Base-by-base conservation (phyloP, 176 grass and related monocot genomes). In the Rhipidocladum racemiflorum region DNA sequence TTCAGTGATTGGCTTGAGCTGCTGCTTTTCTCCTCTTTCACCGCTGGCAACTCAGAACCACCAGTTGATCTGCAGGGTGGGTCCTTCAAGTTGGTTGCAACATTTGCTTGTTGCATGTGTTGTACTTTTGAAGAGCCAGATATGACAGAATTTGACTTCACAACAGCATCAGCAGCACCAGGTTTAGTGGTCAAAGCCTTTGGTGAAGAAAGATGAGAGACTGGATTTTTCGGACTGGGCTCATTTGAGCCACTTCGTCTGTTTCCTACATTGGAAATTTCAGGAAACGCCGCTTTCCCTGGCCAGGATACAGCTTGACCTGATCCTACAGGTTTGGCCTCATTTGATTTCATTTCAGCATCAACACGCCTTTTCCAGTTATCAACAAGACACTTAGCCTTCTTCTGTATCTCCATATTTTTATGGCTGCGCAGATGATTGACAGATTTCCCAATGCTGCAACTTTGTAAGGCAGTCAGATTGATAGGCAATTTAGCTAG, bases 351-450 rank as follows among this genome's bases (percentile, higher is more conserved):
- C 92, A 97, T 97, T 83, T 97, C 95, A 16, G 95, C 92, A 84
- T 97, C 88, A 76, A 97, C 95, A 28, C 95, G 90, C 78, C 91
- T 97, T 82, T 97, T 97, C 95, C 92, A 97, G 40, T 85, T 92
- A 39, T 97, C 95, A 73, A 97, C 88, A 73, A 97, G 92, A 84
- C 79, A 76, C 75, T 93, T 97, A 2, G 95, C 92, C 78, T 87
- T 97, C 87, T 87, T 97, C 90, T 97, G 95, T 30, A 97, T 92
- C 44, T 97, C 95, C 20, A 83, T 7, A 73, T 84, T 97, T 90
- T 94, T 94, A 85, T 97, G 90, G 74, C 85, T 89, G 21, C 92
- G 88, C 74, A 97, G 69, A 85, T 94, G 83, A 70, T 97, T 97
- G 29, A 97, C 95, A 61, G 95, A 94, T 87, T 94, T 97, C 21